phyloP scores from a whole-genome alignment of 257 asterid species.

The Scutellaria galericulata region DNA sequence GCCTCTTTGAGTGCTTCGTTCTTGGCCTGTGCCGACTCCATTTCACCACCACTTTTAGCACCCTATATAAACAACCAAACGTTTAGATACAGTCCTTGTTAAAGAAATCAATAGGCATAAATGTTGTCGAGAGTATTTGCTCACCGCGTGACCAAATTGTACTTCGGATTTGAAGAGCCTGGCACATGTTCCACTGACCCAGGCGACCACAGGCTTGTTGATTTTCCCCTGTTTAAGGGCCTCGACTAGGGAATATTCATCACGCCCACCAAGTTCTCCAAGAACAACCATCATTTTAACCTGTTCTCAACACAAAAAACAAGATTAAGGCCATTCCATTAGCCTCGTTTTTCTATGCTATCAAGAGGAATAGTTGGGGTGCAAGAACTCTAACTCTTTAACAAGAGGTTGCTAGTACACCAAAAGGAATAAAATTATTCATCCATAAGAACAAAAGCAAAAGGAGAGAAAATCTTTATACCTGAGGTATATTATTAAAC shows the following conservation, averaged over 20 bases:
- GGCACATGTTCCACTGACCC: constrained; percentile 99
- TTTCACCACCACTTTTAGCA: constrained; percentile 97
- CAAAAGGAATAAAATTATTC: background rate
- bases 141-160: constrained; percentile 99
- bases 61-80: constrained; percentile 53
- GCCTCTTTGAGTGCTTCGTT: constrained; percentile 90
- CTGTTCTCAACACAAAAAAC: constrained; percentile 41
- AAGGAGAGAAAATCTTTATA: constrained; percentile 27
- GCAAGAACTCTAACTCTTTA: background rate
- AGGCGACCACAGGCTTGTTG: constrained; percentile 92
- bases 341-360: background rate
- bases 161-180: constrained; percentile 95
- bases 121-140: constrained; percentile 35
- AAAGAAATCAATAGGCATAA: constrained; percentile 1
- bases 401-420: background rate
- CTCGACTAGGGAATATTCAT: constrained; percentile 96
- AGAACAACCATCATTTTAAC: constrained; percentile 94
- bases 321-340: constrained; percentile 7
- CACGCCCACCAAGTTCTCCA: constrained; percentile 98
- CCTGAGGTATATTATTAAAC: constrained; percentile 97
- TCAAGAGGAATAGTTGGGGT: background rate
- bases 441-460: background rate
- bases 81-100: constrained; percentile 6
- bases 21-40: constrained; percentile 99
- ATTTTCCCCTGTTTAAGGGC: constrained; percentile 94